A percentile compares a stretch with the other conserved stretches of the same genome.
Conservation (phyloP, 305 asterid genomes). For the Fraxinus sp. region DNA sequence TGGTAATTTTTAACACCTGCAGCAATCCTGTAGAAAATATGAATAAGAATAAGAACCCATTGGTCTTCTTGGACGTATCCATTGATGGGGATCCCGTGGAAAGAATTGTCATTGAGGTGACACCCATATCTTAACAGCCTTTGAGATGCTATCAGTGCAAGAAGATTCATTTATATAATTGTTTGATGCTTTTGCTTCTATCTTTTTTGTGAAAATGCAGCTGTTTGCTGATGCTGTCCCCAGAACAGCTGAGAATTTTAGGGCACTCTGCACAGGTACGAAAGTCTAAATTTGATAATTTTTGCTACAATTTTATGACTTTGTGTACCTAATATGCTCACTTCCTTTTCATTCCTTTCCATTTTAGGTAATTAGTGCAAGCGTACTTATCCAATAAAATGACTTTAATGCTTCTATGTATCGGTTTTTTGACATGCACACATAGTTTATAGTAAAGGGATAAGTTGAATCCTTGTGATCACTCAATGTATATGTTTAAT, state of each 20-base stretch:
- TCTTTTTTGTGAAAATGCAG: conserved; percentile 45
- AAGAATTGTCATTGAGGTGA: conserved; percentile 77
- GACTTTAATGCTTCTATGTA: not conserved
- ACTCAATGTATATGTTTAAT: not conserved
- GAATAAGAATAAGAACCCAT: conserved; percentile 64
- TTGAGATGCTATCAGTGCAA: not conserved
- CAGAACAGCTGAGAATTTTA: conserved; percentile 89
- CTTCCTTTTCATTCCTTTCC: not conserved
- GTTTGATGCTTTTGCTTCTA: conserved; percentile 14
- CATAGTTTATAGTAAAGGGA: not conserved
- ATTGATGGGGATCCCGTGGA: conserved; percentile 67
- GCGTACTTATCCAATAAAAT: not conserved
- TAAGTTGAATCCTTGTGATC: not conserved
- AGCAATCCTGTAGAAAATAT: conserved; percentile 35
- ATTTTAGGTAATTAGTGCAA: conserved; percentile 13
- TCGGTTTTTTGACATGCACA: not conserved
- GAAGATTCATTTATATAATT: not conserved
- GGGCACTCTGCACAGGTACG: conserved; percentile 93
- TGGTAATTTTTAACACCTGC: conserved; percentile 1
- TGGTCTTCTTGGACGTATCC: conserved; percentile 74
- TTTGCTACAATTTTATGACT: conserved; percentile 4
- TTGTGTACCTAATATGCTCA: not conserved
- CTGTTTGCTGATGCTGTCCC: conserved; percentile 90
- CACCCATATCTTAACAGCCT: conserved; percentile 11
- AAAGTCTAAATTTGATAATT: not conserved